Percentiles rank a stretch among this genome's conserved stretches.
phyloP scores from a whole-genome alignment of 2,329 filamentous ascomycete species.

The Fusarium fujikuroi region DNA sequence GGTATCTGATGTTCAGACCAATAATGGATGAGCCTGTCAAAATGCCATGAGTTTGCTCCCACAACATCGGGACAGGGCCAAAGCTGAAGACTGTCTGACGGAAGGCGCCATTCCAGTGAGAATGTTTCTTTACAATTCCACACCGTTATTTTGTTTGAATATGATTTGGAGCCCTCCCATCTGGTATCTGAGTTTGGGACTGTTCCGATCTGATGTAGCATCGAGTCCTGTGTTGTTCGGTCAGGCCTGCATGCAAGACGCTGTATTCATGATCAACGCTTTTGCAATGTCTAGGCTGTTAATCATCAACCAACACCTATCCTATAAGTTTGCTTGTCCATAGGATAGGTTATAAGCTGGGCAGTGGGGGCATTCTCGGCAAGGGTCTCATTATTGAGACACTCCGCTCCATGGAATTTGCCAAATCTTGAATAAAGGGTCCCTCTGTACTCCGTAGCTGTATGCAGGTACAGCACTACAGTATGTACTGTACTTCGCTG shows the following conservation, averaged over 20 bases:
- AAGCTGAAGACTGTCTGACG: constrained; percentile 2
- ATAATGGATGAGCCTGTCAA: constrained; percentile 3
- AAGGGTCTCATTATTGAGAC: not conserved
- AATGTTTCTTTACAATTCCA: not conserved
- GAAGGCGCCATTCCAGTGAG: constrained; percentile 1
- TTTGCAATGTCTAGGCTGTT: not conserved
- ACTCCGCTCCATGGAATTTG: constrained; percentile 11
- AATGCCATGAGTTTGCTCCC: not conserved
- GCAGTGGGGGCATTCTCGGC: not conserved
- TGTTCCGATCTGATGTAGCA: constrained; percentile 2
- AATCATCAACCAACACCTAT: not conserved
- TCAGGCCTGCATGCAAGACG: not conserved
- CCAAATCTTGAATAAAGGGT: constrained; percentile 20
- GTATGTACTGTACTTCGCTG: not conserved
- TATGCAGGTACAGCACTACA: constrained; percentile 24
- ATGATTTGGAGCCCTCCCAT: not conserved
- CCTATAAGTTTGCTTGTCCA: not conserved
- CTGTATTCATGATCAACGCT: constrained; percentile 4
- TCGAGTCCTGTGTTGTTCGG: not conserved
- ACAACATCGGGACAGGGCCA: not conserved
- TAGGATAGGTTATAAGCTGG: not conserved
- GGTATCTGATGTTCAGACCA: constrained; percentile 13
- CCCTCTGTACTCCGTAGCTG: not conserved
- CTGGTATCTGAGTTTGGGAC: not conserved
- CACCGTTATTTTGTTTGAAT: not conserved